Base-by-base conservation (phyloP, 2,329 filamentous ascomycete genomes). In the Saccharata proteae region DNA sequence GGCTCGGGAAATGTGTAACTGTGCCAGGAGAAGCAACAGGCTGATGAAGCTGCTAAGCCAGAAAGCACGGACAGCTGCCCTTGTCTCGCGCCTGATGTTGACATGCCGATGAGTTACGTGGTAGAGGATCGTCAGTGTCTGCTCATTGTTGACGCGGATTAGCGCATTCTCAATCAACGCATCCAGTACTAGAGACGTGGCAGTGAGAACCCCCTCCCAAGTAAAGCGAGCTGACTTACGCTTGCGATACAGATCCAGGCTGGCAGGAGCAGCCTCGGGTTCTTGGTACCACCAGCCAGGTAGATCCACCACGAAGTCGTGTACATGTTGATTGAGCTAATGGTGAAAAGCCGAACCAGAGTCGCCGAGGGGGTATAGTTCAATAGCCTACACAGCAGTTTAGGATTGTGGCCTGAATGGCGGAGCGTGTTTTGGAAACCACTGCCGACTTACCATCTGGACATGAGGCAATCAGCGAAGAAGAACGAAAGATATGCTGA, bases 381-480 rank as follows among this genome's bases (percentile, higher is more conserved):
- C 43, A 88, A 67, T 45, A 90, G 76, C 82, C 79, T 81, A 29
- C 6, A 13, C 14, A 17, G 18, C 10, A 18, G 15, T 13, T 10
- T 16, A 13, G 22, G 17, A 20, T 6, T n/a, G 6, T 21, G 15
- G 4, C n/a, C 3, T 13, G 10, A 4, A 11, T 16, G 9, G 25
- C 12, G n/a, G 7, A 16, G 26, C 8, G 19, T 16, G 26, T 10
- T 10, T 16, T 2, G 4, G 16, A 26, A 15, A 17, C 6, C 10
- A 10, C 6, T 14, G 14, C 14, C 26, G 13, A 57, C 65, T 26
- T 49, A 81, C 78, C 80, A 86, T 57, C 81, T 66, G 39, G 79
- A 84, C 80, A 86, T 85, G 46, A 86, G 69, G 55, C 80, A 83
- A 57, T 86, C 80, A 35, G 79, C 81, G 51, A 86, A 86, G 61